Base-by-base conservation (phyloP, 768 basidiomycete genomes). In the Sporobolomyces roseus region DNA sequence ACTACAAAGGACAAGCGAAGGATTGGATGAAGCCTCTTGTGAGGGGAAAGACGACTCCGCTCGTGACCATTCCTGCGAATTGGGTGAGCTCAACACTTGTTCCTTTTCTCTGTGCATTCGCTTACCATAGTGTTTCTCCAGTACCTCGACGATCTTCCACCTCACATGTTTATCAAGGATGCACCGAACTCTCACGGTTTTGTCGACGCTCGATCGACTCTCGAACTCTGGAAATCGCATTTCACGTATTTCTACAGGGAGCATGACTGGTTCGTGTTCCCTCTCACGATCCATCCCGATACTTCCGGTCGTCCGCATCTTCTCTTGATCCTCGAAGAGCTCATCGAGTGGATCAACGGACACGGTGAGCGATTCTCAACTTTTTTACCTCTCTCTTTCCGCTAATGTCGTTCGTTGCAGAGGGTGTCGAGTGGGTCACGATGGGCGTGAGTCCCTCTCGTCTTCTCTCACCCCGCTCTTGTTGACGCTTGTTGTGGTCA, bases 11-110 rank as follows among this genome's bases (percentile, higher is more conserved):
- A n/a, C 21, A 30, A 25, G 87, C 88, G 3, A 76, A 81, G 63
- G 81, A 81, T 0, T 90, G 88, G 88, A 90, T 89, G 88, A 84
- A 86, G 74, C 88, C 88, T 0, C 82, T 89, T 13, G 77, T 78
- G 58, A 81, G 83, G 49, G 89, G 88, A 0, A 85, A 85, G 27
- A 81, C 82, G 55, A 88, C 88, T 0, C 86, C 86, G 0, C 76
- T 85, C 29, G 84, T 84, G 5, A 81, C 63, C 25, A 52, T 70
- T 38, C 69, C 87, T n/a, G n/a, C n/a, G n/a, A n/a, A n/a, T n/a
- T n/a, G n/a, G n/a, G n/a, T n/a, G n/a, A n/a, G n/a, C n/a, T n/a
- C n/a, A n/a, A n/a, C n/a, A n/a, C n/a, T n/a, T n/a, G n/a, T n/a
- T n/a, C n/a, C n/a, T n/a, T n/a, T n/a, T n/a, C n/a, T n/a, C n/a